These are phyloP conservation scores for Suillus luteus DNA, from an alignment of 768 basidiomycete genomes.

Conservation along the genomic window DNA sequence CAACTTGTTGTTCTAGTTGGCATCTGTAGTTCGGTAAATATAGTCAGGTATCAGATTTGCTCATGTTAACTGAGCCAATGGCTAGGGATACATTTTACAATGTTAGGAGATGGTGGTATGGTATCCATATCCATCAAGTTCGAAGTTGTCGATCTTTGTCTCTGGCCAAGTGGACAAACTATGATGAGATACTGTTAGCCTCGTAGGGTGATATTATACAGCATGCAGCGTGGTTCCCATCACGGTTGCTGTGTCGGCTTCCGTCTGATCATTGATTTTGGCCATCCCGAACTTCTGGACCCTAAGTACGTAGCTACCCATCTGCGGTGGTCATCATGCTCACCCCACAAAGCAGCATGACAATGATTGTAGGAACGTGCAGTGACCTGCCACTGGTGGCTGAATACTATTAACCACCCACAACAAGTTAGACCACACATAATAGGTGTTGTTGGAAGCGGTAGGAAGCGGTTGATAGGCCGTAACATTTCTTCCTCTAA, in stretches of 20 bases:
- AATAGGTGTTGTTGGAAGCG: not conserved
- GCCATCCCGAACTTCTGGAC: not conserved
- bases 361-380: not conserved
- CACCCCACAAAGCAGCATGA: not conserved
- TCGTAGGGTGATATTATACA: not conserved
- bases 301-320: not conserved
- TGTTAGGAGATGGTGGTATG: not conserved
- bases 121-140: not conserved
- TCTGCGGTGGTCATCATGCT: not conserved
- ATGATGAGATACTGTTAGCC: not conserved
- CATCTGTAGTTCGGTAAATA: conserved; percentile 8
- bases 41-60: conserved; percentile 6
- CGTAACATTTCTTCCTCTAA: not conserved
- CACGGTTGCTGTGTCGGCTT: not conserved
- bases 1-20: conserved; percentile 11
- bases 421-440: not conserved
- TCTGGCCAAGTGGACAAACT: not conserved
- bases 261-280: not conserved
- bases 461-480: not conserved
- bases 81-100: not conserved
- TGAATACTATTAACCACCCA: no score
- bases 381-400: not conserved
- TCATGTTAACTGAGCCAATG: not conserved
- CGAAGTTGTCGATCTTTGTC: not conserved
- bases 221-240: not conserved